These are phyloP conservation scores for Ustilago trichophora DNA, from an alignment of 1,284 basidiomycete species.

Conservation along the genomic window DNA sequence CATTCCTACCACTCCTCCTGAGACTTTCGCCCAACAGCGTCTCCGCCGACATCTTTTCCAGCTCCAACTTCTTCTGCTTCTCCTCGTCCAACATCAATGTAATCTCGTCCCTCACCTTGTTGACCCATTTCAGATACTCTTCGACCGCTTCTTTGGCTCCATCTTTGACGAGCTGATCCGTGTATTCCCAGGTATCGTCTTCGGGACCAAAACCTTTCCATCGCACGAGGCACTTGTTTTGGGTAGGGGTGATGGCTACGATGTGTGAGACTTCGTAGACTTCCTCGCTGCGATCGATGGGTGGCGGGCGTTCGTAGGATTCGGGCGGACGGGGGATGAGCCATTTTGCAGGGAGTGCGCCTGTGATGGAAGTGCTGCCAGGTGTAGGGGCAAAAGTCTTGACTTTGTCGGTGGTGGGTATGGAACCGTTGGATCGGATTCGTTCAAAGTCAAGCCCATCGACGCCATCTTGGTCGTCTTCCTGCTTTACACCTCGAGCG, in stretches of 20 bases:
- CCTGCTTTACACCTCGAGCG: constrained; percentile 8
- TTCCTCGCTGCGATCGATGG: constrained; percentile 22
- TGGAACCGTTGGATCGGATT: constrained; percentile 29
- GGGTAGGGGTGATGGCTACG: constrained; percentile 26
- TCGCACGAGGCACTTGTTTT: constrained; percentile 70
- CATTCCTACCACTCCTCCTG: not conserved
- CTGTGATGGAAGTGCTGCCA: constrained; percentile 67
- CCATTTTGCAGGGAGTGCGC: constrained; percentile 28
- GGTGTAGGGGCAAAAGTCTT: constrained; percentile 13
- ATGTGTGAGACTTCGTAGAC: constrained; percentile 46
- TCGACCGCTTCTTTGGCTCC: constrained; percentile 69
- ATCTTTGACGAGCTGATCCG: constrained; percentile 69
- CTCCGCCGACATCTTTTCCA: constrained; percentile 15
- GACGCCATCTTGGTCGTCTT: constrained; percentile 27
- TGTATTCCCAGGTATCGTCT: constrained; percentile 75
- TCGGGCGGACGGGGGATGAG: constrained; percentile 22
- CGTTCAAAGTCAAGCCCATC: constrained; percentile 28
- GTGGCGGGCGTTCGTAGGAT: constrained; percentile 24
- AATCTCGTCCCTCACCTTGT: constrained; percentile 26
- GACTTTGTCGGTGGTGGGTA: constrained; percentile 14
- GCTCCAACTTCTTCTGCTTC: constrained; percentile 6
- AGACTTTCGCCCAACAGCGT: not conserved
- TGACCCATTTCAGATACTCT: constrained; percentile 29
- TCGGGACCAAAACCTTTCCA: constrained; percentile 74
- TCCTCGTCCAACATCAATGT: constrained; percentile 30